Evolutionary conservation across 441 rosid species (phyloP), one percentile per base, ranked within the genome.

Genomic region (Pelargonium australe): DNA sequence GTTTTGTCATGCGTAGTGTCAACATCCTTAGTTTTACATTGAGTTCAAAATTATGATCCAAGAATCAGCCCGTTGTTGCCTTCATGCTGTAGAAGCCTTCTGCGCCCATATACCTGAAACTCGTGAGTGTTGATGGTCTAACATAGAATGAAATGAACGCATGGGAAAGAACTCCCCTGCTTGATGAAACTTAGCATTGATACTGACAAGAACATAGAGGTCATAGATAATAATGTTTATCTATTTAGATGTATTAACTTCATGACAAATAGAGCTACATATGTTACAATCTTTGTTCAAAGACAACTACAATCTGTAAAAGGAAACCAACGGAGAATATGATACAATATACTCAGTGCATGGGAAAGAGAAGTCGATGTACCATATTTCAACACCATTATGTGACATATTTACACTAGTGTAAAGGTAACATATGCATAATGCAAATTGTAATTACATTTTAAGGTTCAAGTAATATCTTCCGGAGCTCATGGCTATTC

Each of bases 391-490:
- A 31, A 31, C 37, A 4, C 37, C 37, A 0, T 31, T 31, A 31
- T 31, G 37, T 31, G 37, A 31, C 4, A 31, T 31, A 31, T 31
- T 31, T 31, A 31, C 37, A 31, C 37, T 31, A 31, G 51, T 49
- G 16, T 14, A 49, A 49, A 14, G 2, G 0, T 49, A 11, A 49
- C 57, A 49, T 4, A 49, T 31, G 37, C 5, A 31, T 4, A 31
- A 31, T 31, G 37, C 37, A 31, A 31, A 31, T 31, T 31, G 37
- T 31, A 31, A 31, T 31, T 31, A 31, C 25, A 55, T 62, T 71
- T 69, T 75, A 85, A 49, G 85, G 86, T 73, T 71, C 82, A 81
- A 84, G 28, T 25, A 89, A 89, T 53, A 86, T 76, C 75, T 87
- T 84, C 75, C 89, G 78, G 14, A 68, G 77, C 55, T 72, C 85